Base-by-base conservation (phyloP, 2,329 filamentous ascomycete genomes). In the Cladosporium sp. region DNA sequence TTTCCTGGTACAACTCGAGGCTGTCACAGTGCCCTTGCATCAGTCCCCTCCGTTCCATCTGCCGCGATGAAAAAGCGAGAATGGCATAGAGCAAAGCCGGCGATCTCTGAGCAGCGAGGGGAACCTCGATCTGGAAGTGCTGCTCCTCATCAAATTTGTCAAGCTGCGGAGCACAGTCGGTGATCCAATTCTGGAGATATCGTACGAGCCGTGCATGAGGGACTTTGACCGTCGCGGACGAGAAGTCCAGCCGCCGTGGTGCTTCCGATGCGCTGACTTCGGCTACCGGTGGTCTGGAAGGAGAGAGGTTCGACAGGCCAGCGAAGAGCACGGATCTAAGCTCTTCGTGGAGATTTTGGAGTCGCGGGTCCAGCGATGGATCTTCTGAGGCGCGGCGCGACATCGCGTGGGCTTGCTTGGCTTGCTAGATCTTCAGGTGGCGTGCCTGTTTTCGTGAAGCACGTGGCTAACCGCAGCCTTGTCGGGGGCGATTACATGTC, bases 101-200 rank as follows among this genome's bases (percentile, higher is more conserved):
- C n/a, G 80, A 81, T 34, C 73, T 76, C 32, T 78, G 77, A 1
- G 83, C 82, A 34, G 84, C 72, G 0, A 81, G 71, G 0, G 83
- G 80, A 2, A 86, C 75, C 24, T 82, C 78, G 0, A 81, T 79
- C 10, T 80, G 80, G 70, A 86, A 86, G 38, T 80, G 79, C 26
- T 80, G 80, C 10, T 80, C 74, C 30, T 78, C 75, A 65, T 86
- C 84, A 58, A 85, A 85, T 74, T 84, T 86, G 69, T 86, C 84
- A 5, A 86, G 80, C 82, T 52, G 47, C 5, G 59, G 59, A 18
- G 59, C 59, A 34, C 59, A 61, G 18, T 61, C 59, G 3, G 59
- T 61, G 26, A 61, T 47, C 59, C 59, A 61, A 24, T 61, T 61
- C 15, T 49, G 59, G 18, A 61, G 59, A n/a, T 61, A 61, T 6